Evolutionary conservation across 1,284 basidiomycete species (phyloP).

Genomic region (Malassezia arunalokei): DNA sequence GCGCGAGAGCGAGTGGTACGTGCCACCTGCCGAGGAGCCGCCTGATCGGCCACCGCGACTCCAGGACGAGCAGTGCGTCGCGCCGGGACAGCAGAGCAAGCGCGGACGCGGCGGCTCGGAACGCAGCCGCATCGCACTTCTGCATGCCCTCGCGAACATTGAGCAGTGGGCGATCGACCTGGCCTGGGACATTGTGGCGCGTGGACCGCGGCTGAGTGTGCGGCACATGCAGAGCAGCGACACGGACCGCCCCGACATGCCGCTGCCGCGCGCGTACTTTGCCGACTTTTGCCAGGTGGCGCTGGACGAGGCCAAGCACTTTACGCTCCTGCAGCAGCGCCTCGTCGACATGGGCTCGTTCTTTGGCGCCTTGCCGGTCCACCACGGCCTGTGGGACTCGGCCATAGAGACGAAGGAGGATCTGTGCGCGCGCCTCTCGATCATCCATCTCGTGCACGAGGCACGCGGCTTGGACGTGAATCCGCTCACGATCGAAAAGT

Average conservation of each 20-base stretch:
- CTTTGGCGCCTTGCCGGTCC: constrained; percentile 54
- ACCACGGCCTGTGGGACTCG: constrained; percentile 61
- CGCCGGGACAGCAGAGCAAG: constrained; percentile 56
- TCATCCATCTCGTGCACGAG: constrained; percentile 81
- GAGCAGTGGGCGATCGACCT: constrained; percentile 66
- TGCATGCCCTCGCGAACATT: constrained; percentile 74
- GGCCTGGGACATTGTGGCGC: constrained; percentile 58
- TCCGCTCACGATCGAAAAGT: constrained; percentile 67
- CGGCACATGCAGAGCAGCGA: constrained; percentile 6
- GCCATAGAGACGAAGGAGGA: constrained; percentile 62
- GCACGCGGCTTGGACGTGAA: constrained; percentile 69
- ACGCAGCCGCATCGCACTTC: constrained; percentile 61
- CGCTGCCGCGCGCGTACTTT: constrained; percentile 41
- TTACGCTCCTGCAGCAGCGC: constrained; percentile 48
- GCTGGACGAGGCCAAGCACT: constrained; percentile 64
- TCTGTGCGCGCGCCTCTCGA: constrained; percentile 63
- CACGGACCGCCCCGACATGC: constrained; percentile 4
- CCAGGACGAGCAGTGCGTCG: constrained; percentile 52
- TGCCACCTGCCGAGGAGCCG: constrained; percentile 47
- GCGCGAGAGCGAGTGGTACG: constrained; percentile 18
- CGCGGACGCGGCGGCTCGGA: constrained; percentile 52
- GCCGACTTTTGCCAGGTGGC: constrained; percentile 51
- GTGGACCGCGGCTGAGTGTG: constrained; percentile 45
- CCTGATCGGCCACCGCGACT: constrained; percentile 59
- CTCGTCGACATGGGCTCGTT: constrained; percentile 57